These are phyloP conservation scores for Pseudozyma tsukubaensis DNA, from an alignment of 1,284 basidiomycete species.

Conservation along the genomic window DNA sequence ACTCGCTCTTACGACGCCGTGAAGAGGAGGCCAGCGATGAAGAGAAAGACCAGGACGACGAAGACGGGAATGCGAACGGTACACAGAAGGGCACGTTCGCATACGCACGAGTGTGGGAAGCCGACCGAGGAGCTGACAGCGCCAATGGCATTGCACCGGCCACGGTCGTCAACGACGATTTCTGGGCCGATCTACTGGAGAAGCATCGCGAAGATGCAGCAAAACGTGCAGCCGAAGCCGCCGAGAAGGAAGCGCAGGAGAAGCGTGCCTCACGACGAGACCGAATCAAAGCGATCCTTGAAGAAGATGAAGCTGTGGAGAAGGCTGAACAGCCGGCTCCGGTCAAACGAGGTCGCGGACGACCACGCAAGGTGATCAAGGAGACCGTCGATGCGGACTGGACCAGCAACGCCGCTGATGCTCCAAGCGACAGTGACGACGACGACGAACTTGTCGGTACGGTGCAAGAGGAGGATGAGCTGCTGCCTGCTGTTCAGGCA, in stretches of 20 bases:
- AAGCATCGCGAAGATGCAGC: conserved; percentile 57
- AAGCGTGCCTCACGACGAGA: conserved; percentile 36
- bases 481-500: conserved; percentile 35
- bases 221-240: conserved; percentile 28
- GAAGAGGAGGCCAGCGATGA: conserved; percentile 51
- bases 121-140: conserved; percentile 29
- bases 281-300: conserved; percentile 37
- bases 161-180: conserved; percentile 57
- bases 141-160: conserved; percentile 46
- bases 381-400: conserved; percentile 33
- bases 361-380: conserved; percentile 29
- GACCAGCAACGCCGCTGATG: conserved; percentile 13
- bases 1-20: conserved; percentile 62
- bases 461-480: conserved; percentile 35
- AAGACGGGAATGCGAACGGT: conserved; percentile 18
- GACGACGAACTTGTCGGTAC: conserved; percentile 27
- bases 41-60: conserved; percentile 24
- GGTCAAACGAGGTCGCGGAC: conserved; percentile 27
- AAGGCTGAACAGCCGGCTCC: conserved; percentile 3
- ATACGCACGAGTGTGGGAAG: conserved; percentile 68
- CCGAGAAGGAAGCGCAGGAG: conserved; percentile 21
- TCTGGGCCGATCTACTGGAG: conserved; percentile 64
- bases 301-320: conserved; percentile 17
- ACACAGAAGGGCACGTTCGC: conserved; percentile 55
- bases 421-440: conserved; percentile 37